Evolutionary conservation across 2,329 filamentous ascomycete species (phyloP).

Genomic region (Diaporthe aspalathi): DNA sequence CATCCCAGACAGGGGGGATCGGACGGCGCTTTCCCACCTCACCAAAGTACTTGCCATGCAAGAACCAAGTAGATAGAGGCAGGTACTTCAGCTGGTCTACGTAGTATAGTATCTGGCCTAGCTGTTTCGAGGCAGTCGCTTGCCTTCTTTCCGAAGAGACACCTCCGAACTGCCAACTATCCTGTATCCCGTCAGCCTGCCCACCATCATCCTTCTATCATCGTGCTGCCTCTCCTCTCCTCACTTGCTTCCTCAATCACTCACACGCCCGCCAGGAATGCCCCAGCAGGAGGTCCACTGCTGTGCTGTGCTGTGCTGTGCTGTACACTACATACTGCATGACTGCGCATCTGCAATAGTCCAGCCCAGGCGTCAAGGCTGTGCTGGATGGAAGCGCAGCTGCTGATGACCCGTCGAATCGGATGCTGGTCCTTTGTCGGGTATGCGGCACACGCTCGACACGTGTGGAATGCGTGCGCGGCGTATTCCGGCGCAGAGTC

Average conservation of each 20-base stretch:
- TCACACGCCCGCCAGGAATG: background rate
- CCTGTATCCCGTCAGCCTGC: constrained; percentile 4
- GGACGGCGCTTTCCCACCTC: background rate
- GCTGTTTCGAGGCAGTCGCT: constrained; percentile 18
- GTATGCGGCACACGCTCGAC: background rate
- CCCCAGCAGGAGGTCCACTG: background rate
- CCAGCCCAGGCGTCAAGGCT: constrained; percentile 6
- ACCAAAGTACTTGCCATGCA: no score
- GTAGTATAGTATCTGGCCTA: background rate
- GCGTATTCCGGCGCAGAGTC: constrained; percentile 7
- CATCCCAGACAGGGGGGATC: no score
- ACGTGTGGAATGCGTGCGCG: background rate
- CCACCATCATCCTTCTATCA: background rate
- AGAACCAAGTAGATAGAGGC: no score
- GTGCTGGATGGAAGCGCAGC: background rate
- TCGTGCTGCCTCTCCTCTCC: constrained; percentile 1
- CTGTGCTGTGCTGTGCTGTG: background rate
- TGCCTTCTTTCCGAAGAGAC: constrained; percentile 19
- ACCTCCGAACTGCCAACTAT: no score
- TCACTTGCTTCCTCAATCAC: background rate
- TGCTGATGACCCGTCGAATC: background rate
- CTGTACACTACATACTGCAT: no score
- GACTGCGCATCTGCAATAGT: background rate
- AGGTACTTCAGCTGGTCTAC: no score
- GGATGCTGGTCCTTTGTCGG: background rate